phyloP scores from a whole-genome alignment of 345 rosid genomes.

The Murraya paniculata region DNA sequence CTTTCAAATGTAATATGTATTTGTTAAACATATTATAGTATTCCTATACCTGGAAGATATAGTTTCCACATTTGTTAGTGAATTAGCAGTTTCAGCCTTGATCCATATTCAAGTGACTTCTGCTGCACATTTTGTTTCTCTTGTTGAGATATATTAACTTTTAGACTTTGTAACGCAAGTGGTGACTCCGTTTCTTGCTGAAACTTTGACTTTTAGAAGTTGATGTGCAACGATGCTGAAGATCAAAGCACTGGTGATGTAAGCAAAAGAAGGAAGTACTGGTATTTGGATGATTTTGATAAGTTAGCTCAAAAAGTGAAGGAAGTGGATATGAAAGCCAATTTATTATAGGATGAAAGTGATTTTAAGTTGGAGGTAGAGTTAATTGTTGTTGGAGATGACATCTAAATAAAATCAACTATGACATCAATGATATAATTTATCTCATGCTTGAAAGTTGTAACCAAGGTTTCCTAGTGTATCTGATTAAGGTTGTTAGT shows the following conservation, averaged over 20 bases:
- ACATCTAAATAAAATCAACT: background rate
- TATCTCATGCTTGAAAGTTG: background rate
- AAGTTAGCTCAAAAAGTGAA: background rate
- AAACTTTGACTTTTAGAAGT: background rate
- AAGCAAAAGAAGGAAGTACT: background rate
- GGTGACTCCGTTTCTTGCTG: background rate
- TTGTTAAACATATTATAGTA: background rate
- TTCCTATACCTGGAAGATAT: background rate
- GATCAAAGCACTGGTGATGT: background rate
- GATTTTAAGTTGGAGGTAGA: background rate
- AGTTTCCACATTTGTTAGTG: background rate
- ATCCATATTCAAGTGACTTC: background rate
- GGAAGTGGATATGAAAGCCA: background rate
- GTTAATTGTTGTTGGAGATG: background rate
- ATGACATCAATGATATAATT: background rate
- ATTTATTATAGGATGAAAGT: background rate
- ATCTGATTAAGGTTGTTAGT: background rate
- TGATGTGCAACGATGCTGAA: background rate
- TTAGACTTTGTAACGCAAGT: background rate
- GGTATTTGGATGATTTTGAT: background rate
- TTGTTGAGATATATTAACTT: background rate
- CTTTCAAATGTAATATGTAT: background rate
- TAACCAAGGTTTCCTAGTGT: background rate
- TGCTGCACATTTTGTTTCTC: background rate
- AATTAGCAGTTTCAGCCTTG: background rate